phyloP scores from a whole-genome alignment of 1,139 yeast species.

The Meyerozyma athensensis region DNA sequence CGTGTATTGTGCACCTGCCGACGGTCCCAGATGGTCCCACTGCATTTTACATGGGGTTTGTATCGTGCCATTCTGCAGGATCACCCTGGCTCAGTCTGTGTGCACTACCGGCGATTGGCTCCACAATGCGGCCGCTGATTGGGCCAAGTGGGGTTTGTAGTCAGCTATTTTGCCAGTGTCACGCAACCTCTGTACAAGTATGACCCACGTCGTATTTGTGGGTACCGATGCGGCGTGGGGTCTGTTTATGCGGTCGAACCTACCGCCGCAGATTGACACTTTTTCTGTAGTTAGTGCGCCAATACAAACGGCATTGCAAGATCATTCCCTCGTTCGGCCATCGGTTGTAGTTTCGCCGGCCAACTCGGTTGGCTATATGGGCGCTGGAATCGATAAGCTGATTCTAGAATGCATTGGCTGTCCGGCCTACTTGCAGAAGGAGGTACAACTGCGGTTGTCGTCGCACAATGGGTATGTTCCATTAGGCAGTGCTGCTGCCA shows the following conservation, averaged over 20 bases:
- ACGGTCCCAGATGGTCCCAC: too few relatives aligned
- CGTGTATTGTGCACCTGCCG: too few relatives aligned
- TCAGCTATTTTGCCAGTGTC: not conserved
- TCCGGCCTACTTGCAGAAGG: conserved; percentile 7
- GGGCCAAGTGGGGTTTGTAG: not conserved
- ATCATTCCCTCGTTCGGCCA: not conserved
- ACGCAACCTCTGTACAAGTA: not conserved
- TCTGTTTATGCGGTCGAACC: not conserved
- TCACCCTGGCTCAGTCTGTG: too few relatives aligned
- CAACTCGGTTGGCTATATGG: conserved; percentile 24
- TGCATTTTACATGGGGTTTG: not conserved
- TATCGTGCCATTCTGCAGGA: not conserved
- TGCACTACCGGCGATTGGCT: too few relatives aligned
- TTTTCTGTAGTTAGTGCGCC: conserved; percentile 3
- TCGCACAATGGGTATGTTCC: conserved; percentile 19
- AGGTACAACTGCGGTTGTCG: conserved; percentile 15
- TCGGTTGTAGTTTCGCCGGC: conserved; percentile 20
- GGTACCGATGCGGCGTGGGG: conserved; percentile 1
- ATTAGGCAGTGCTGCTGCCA: conserved; percentile 14
- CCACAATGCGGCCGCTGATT: not conserved
- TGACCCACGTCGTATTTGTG: not conserved
- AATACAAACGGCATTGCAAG: conserved; percentile 7
- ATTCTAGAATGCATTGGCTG: conserved; percentile 15
- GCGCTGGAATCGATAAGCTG: conserved; percentile 25
- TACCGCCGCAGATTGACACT: not conserved